A percentile compares a stretch with the other conserved stretches of the same genome.
These are phyloP conservation scores for Cyberlindnera maritima DNA, from an alignment of 805 yeast genomes.

Conservation along the genomic window DNA sequence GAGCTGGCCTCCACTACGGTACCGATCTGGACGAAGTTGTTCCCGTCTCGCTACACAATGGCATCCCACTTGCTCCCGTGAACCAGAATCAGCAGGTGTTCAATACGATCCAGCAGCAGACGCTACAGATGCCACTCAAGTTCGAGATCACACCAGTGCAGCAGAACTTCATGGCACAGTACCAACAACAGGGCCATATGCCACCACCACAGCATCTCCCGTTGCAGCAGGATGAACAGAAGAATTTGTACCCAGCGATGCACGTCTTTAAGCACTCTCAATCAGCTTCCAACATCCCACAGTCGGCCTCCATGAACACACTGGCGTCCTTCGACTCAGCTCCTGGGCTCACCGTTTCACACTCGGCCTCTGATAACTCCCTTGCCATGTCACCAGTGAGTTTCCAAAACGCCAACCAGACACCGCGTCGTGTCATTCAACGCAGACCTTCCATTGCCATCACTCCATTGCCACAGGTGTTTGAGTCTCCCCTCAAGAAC, in stretches of 20 bases:
- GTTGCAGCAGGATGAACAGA: slow-evolving; percentile 8
- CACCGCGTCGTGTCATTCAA: slow-evolving; percentile 5
- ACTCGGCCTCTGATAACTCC: slow-evolving; percentile 26
- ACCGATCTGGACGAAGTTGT: slow-evolving; percentile 8
- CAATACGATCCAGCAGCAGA: slow-evolving; percentile 1
- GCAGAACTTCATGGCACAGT: slow-evolving; percentile 9
- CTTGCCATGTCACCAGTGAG: slow-evolving; percentile 11
- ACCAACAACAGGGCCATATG: too few species aligned
- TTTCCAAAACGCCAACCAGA: slow-evolving; percentile 11
- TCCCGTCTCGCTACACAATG: slow-evolving; percentile 8
- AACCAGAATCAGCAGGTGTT: slow-evolving; percentile 4
- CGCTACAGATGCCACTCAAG: slow-evolving; percentile 15
- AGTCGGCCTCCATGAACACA: slow-evolving; percentile 29
- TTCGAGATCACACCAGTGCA: slow-evolving; percentile 9
- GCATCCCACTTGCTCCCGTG: slow-evolving; percentile 6
- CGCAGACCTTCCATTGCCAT: slow-evolving; percentile 20
- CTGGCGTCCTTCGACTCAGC: slow-evolving; percentile 32
- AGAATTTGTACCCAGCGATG: slow-evolving; percentile 19
- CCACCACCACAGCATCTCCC: slow-evolving; percentile 5
- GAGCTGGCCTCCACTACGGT: background rate
- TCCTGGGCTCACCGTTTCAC: slow-evolving; percentile 29
- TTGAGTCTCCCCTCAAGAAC: slow-evolving; percentile 14
- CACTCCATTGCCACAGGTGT: slow-evolving; percentile 19
- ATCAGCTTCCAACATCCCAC: slow-evolving; percentile 12
- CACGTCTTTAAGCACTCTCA: slow-evolving; percentile 15